These are phyloP conservation scores for Russula vinacea DNA, from an alignment of 768 basidiomycete species.

Conservation along the genomic window DNA sequence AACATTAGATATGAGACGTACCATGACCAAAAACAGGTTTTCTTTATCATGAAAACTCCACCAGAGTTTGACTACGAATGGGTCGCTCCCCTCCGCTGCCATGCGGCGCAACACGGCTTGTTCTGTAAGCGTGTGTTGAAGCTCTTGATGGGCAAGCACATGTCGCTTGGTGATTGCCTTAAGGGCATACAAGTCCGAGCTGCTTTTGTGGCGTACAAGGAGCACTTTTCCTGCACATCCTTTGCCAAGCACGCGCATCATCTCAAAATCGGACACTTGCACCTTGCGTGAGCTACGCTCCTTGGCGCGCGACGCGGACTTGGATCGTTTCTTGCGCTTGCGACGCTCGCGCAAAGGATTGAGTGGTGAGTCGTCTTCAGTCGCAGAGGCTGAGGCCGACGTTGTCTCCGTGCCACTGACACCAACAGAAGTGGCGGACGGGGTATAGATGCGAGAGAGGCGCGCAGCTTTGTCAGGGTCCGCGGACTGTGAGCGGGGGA, in stretches of 20 bases:
- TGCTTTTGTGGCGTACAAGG: slow-evolving; percentile 77
- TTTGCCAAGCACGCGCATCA: slow-evolving; percentile 94
- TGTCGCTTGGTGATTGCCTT: slow-evolving; percentile 98
- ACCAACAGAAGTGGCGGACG: slow-evolving; percentile 39
- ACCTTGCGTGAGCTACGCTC: slow-evolving; percentile 65
- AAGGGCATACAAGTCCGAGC: slow-evolving; percentile 77
- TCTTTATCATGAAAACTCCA: slow-evolving; percentile 99
- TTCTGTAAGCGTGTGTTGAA: slow-evolving; percentile 95
- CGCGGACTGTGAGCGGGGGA: slow-evolving; percentile 77
- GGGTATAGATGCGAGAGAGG: slow-evolving; percentile 56
- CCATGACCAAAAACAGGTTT: slow-evolving; percentile 95
- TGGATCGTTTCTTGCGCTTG: slow-evolving; percentile 53
- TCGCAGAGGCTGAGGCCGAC: slow-evolving; percentile 50
- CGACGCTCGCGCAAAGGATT: slow-evolving; percentile 48
- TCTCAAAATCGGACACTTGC: slow-evolving; percentile 88
- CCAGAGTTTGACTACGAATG: slow-evolving; percentile 94
- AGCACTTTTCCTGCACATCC: slow-evolving; percentile 97
- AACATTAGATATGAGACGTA: slow-evolving; percentile 37
- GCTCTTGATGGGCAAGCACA: slow-evolving; percentile 93
- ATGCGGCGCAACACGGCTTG: slow-evolving; percentile 93
- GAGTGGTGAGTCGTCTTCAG: slow-evolving; percentile 68
- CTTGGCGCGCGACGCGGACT: slow-evolving; percentile 50
- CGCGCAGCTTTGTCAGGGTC: slow-evolving; percentile 65
- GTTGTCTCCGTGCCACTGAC: slow-evolving; percentile 36
- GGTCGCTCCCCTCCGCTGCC: slow-evolving; percentile 83